Conservation (phyloP, 1,284 basidiomycete genomes). For the Bjerkandera adusta region DNA sequence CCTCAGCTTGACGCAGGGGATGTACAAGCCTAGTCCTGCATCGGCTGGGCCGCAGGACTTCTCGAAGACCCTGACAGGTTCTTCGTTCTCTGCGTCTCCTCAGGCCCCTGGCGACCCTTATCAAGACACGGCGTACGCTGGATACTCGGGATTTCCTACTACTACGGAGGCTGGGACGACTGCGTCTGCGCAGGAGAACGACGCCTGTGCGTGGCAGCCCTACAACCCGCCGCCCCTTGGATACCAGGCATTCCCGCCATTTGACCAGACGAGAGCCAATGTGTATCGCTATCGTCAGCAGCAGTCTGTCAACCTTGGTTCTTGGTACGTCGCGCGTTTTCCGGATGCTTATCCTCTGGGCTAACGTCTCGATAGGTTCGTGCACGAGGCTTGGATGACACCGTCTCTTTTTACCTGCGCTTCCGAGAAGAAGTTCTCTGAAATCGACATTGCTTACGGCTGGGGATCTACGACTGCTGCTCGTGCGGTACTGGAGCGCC, state of each 20-base stretch:
- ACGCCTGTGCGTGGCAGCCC: slow-evolving; percentile 33
- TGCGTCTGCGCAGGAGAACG: background rate
- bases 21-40: slow-evolving; percentile 36
- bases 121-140: no score
- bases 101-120: background rate
- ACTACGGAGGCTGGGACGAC: no score
- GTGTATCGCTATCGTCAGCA: slow-evolving; percentile 66
- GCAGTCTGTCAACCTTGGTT: slow-evolving; percentile 65
- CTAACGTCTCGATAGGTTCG: slow-evolving; percentile 50
- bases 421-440: slow-evolving; percentile 48
- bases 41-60: slow-evolving; percentile 1
- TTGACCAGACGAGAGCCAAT: slow-evolving; percentile 44
- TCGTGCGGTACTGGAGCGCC: slow-evolving; percentile 59
- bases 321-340: slow-evolving; percentile 41
- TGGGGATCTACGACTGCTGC: slow-evolving; percentile 49
- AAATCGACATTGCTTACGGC: slow-evolving; percentile 54
- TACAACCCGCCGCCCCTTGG: slow-evolving; percentile 36
- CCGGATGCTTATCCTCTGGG: background rate
- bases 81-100: background rate
- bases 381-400: slow-evolving; percentile 79
- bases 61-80: slow-evolving; percentile 1
- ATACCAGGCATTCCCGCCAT: slow-evolving; percentile 44
- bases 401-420: slow-evolving; percentile 69
- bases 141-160: no score
- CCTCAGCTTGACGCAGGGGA: slow-evolving; percentile 34